Evolutionary conservation across 805 yeast genomes (phyloP), one percentile per base, ranked within the genome.

Genomic region (Saccharomycopsis schoenii): DNA sequence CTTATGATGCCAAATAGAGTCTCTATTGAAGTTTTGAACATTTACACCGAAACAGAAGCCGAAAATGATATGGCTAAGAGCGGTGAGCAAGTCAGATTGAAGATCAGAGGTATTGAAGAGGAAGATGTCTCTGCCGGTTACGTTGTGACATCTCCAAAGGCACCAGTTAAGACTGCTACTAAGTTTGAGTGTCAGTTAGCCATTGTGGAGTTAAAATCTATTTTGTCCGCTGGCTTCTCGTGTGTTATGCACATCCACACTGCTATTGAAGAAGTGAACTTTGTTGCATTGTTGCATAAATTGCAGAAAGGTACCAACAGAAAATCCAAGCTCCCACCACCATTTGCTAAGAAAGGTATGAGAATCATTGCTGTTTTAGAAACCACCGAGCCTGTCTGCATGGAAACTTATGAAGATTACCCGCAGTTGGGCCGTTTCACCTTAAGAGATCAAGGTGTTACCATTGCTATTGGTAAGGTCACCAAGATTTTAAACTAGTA

Each of bases 181-280:
- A 83, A 80, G 67, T 94, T 94, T 71, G 97, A 90, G 77, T 98
- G 98, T 5, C 97, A 93, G 75, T 83, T 94, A 66, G 98, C 97
- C 60, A 89, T 94, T 75, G 97, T 94, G 62, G 99, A 94, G 77
- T 83, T 94, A 74, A 91, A 89, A 77, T 88, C 97, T 19, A 94
- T 94, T 70, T 79, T 94, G 70, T 89, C 99, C 4, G 85, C 96
- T 58, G 99, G 99, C 61, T 94, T 85, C 79, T 85, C 97, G 14
- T 94, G 98, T 82, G 97, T 94, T 60, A 93, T 94, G 97, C 99
- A 94, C 72, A 87, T 94, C 68, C 99, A 94, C 78, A 90, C 98
- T 58, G 98, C 98, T 60, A 91, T 93, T 68, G 98, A 94, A 77
- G 99, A 94, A 76, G 97, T 94, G 59, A 80, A 81, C 29, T 83